Evolutionary conservation across 176 grass and related monocot species (phyloP).

Genomic region (Cenchrus americanus): DNA sequence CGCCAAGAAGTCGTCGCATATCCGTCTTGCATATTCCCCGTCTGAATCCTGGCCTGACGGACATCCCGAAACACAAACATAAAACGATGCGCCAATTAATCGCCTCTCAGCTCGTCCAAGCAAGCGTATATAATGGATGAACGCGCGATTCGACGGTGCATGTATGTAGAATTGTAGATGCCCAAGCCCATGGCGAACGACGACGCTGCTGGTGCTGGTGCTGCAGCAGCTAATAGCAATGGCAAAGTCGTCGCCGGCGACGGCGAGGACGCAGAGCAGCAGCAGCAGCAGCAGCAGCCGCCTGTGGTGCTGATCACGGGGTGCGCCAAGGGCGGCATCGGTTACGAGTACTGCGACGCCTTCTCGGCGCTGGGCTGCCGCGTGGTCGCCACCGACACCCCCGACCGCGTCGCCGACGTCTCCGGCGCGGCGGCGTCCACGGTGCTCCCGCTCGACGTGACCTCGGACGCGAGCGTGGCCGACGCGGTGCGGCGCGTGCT

Average conservation of each 20-base stretch:
- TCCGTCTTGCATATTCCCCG: slow-evolving; percentile 38
- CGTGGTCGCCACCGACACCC: slow-evolving; percentile 64
- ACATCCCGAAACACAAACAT: slow-evolving; percentile 14
- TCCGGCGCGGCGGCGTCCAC: not conserved
- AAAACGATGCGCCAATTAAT: not conserved
- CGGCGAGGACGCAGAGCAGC: too few relatives aligned
- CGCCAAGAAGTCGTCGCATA: slow-evolving; percentile 31
- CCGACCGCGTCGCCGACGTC: slow-evolving; percentile 20
- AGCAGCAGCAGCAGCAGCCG: not conserved
- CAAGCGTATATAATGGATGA: not conserved
- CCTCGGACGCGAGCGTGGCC: slow-evolving; percentile 44
- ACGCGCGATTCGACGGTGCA: not conserved
- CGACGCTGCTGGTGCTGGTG: not conserved
- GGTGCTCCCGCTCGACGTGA: slow-evolving; percentile 57
- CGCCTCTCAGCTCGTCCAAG: too few relatives aligned
- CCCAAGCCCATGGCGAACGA: slow-evolving; percentile 1
- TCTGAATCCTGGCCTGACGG: slow-evolving; percentile 18
- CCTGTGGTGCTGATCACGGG: slow-evolving; percentile 65
- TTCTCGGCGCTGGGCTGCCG: slow-evolving; percentile 51
- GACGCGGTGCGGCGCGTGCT: not conserved
- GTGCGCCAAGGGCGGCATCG: slow-evolving; percentile 66
- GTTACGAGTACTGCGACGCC: slow-evolving; percentile 60
- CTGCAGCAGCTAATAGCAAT: not conserved
- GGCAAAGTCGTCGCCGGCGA: not conserved
- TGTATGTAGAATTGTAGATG: not conserved